These are phyloP conservation scores for Ascochyta koolunga DNA, from an alignment of 2,329 filamentous ascomycete species.

Conservation along the genomic window DNA sequence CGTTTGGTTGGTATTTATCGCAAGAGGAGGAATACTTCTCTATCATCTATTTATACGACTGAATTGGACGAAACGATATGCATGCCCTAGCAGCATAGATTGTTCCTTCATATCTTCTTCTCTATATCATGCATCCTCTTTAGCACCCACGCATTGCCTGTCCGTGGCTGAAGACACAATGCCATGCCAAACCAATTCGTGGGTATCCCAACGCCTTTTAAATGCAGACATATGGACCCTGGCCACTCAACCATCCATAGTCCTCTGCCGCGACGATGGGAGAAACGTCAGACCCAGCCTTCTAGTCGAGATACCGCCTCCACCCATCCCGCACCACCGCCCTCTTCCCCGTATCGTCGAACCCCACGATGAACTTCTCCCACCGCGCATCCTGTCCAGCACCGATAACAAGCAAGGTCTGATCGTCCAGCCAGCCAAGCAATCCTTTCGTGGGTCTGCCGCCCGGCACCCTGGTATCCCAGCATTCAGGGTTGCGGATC, in stretches of 20 bases:
- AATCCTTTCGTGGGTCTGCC: constrained; percentile 77
- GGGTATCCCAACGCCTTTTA: background rate
- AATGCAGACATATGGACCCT: background rate
- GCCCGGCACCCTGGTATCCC: constrained; percentile 60
- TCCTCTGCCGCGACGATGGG: background rate
- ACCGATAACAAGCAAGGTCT: constrained; percentile 75
- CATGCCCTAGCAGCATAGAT: constrained; percentile 18
- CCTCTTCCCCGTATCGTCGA: constrained; percentile 68
- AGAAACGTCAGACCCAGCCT: background rate
- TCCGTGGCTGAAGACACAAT: background rate
- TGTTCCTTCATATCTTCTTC: background rate
- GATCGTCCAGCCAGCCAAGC: constrained; percentile 81
- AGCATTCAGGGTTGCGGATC: constrained; percentile 48
- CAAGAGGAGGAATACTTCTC: constrained; percentile 7
- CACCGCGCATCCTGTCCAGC: constrained; percentile 81
- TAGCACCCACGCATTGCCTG: background rate
- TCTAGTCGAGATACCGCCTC: constrained; percentile 72
- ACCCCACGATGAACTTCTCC: constrained; percentile 71
- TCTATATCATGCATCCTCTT: background rate
- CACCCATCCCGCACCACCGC: constrained; percentile 75
- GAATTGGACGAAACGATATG: background rate
- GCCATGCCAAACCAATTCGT: background rate
- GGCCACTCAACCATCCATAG: background rate
- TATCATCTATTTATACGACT: constrained; percentile 2
- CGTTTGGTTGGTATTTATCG: constrained; percentile 2